Base-by-base conservation (phyloP, 345 rosid species). In the Erysimum cheiranthoides region DNA sequence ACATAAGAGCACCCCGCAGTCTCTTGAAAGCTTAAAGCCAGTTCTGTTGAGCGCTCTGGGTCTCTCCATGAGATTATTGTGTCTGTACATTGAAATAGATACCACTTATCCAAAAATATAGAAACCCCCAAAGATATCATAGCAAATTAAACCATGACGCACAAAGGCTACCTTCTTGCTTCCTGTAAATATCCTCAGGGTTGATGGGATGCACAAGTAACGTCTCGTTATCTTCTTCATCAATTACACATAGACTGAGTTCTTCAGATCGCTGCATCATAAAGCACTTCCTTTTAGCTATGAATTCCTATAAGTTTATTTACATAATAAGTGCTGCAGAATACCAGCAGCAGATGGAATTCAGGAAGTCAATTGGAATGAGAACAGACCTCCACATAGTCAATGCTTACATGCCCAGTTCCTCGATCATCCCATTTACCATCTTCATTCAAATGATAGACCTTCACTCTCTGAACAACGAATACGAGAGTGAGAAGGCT, bases 391-490 rank as follows among this genome's bases (percentile, higher is more conserved):
- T 96, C 98, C 83, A 87, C 30, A 82, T 81, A 93, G 78, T 96
- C 98, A 47, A 96, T 91, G 53, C 86, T 82, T 16, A 91, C 97
- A 74, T 96, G 93, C 76, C 99, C 99, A 38, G 99, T 96, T 70
- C 99, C 99, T 79, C 88, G 99, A 77, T 96, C 97, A 79, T 93
- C 99, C 98, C 99, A 96, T 84, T 91, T 96, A 65, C 98, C 98
- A 84, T 91, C 91, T 45, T 89, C 96, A 56, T 80, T 89, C 69
- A 96, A 78, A 75, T 93, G 97, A 73, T 96, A 96, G 27, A 96
- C 92, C 82, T 96, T 96, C 77, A 96, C 97, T 47, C 99, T 88
- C 98, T 96, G 87, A 74, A 61, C 51, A 78, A 60, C 10, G 2
- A 54, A 61, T 35, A 73, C 17, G 21, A 14, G 9, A n/a, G 38